Evolutionary conservation across 1,284 basidiomycete genomes (phyloP).

Genomic region (Malassezia pachydermatis): DNA sequence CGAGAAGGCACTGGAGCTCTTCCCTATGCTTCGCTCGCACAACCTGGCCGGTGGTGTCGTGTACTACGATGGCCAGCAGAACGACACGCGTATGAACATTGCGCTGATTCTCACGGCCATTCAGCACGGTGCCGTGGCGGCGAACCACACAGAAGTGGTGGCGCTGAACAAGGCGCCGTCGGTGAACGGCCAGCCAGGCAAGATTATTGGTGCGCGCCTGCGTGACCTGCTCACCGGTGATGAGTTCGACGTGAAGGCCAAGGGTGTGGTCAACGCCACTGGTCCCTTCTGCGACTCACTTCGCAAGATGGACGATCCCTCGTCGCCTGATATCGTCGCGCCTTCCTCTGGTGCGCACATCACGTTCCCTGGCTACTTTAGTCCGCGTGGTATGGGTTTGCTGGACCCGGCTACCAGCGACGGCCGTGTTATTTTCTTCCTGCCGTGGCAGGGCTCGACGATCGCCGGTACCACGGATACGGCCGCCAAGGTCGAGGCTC

Average conservation of each 20-base stretch:
- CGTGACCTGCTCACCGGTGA: conserved; percentile 74
- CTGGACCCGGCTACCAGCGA: conserved; percentile 91
- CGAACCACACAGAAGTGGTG: conserved; percentile 83
- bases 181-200: conserved; percentile 52
- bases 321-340: conserved; percentile 74
- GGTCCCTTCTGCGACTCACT: conserved; percentile 86
- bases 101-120: conserved; percentile 78
- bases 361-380: conserved; percentile 92
- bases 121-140: conserved; percentile 75
- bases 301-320: conserved; percentile 72
- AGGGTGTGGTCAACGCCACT: conserved; percentile 90
- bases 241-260: conserved; percentile 71
- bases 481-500: conserved; percentile 63
- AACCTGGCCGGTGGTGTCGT: conserved; percentile 88
- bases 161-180: conserved; percentile 58
- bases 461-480: conserved; percentile 95
- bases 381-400: conserved; percentile 85
- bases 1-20: conserved; percentile 81
- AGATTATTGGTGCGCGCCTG: conserved; percentile 66
- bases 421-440: conserved; percentile 95
- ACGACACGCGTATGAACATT: conserved; percentile 95
- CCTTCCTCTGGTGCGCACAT: conserved; percentile 90
- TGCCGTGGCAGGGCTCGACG: conserved; percentile 95
- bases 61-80: conserved; percentile 97
- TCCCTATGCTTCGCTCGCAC: conserved; percentile 90